Conservation (phyloP, 1,139 yeast species). For the Sugiyamaella pinicola region DNA sequence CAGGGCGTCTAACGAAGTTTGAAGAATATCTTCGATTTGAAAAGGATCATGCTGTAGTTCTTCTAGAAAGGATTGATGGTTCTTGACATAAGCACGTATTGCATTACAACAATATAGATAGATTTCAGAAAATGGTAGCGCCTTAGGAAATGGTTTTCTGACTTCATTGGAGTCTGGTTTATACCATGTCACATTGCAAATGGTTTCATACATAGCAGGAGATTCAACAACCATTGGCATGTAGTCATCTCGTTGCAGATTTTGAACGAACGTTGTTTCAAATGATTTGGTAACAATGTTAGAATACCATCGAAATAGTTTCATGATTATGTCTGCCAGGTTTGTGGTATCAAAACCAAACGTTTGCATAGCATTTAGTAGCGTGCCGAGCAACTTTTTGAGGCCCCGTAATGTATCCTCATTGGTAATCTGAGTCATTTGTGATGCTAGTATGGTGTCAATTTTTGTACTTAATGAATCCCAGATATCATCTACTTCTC, state of each 20-base stretch:
- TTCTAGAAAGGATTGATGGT: slow-evolving; percentile 62
- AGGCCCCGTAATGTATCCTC: slow-evolving; percentile 49
- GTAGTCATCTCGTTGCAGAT: slow-evolving; percentile 79
- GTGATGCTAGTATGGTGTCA: slow-evolving; percentile 34
- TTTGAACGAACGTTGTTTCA: slow-evolving; percentile 58
- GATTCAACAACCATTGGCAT: slow-evolving; percentile 80
- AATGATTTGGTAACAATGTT: slow-evolving; percentile 59
- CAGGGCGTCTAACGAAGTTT: slow-evolving; percentile 64
- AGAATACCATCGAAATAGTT: slow-evolving; percentile 63
- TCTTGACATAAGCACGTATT: slow-evolving; percentile 63
- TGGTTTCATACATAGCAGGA: slow-evolving; percentile 60
- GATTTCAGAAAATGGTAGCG: slow-evolving; percentile 84
- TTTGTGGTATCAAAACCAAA: slow-evolving; percentile 62
- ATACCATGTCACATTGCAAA: slow-evolving; percentile 71
- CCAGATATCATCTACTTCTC: slow-evolving; percentile 75
- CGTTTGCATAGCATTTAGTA: slow-evolving; percentile 76
- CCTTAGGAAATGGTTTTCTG: slow-evolving; percentile 60
- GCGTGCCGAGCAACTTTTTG: slow-evolving; percentile 67
- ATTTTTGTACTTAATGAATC: slow-evolving; percentile 55
- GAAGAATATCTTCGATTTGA: slow-evolving; percentile 46
- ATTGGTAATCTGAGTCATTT: slow-evolving; percentile 32
- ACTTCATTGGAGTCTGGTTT: slow-evolving; percentile 40
- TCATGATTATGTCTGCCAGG: slow-evolving; percentile 63
- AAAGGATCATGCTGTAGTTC: slow-evolving; percentile 60
- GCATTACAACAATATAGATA: slow-evolving; percentile 85